Evolutionary conservation across 108 stramenopile species (phyloP).

Genomic region (Pseudonitzschia multiseries): DNA sequence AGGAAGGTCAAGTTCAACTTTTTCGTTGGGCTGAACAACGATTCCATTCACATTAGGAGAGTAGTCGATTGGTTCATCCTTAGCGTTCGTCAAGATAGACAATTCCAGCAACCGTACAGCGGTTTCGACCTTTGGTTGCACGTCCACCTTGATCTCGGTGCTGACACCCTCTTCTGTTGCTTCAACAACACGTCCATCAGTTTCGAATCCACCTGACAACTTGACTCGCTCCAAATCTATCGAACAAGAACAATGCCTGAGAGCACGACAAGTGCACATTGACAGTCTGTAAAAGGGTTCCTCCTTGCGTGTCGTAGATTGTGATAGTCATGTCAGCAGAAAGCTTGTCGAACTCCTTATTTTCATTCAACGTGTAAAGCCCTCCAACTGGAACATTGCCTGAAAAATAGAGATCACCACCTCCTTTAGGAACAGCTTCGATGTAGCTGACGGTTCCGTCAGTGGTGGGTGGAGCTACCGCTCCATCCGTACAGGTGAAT

Average conservation of each 20-base stretch:
- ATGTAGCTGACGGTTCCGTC: constrained; percentile 8
- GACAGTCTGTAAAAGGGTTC: constrained; percentile 19
- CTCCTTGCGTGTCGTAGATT: background rate
- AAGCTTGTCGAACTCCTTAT: constrained; percentile 14
- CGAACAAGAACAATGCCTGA: constrained; percentile 29
- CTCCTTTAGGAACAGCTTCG: constrained; percentile 4
- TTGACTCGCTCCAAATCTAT: constrained; percentile 31
- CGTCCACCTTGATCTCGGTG: background rate
- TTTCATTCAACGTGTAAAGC: constrained; percentile 18
- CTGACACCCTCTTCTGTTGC: background rate
- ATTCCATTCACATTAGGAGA: background rate
- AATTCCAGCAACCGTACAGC: background rate
- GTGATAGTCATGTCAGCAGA: constrained; percentile 21
- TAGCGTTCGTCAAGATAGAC: background rate
- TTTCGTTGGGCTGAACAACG: too few relatives aligned
- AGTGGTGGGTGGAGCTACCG: constrained; percentile 5
- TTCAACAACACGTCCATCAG: constrained; percentile 19
- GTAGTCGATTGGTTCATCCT: constrained; percentile 5
- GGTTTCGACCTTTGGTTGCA: background rate
- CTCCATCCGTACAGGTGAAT: constrained; percentile 14
- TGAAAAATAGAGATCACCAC: constrained; percentile 22
- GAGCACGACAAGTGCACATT: constrained; percentile 35
- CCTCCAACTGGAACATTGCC: constrained; percentile 23
- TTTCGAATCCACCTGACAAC: constrained; percentile 20
- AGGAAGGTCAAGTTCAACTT: background rate